Base-by-base conservation (phyloP, 1,139 yeast species). In the Taiozyma onychis region DNA sequence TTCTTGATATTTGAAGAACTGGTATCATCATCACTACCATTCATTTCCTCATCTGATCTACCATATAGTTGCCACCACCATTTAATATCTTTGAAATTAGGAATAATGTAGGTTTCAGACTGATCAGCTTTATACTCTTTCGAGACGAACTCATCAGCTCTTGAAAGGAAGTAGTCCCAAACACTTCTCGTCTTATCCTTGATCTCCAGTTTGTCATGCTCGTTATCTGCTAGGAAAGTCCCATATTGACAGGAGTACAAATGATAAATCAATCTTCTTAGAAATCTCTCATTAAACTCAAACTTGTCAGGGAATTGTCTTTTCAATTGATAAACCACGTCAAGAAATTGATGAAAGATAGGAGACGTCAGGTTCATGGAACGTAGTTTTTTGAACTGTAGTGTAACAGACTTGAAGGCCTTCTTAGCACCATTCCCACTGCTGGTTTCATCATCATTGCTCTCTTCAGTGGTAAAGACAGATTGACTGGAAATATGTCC, bases 191-290 rank as follows among this genome's bases (percentile, higher is more conserved):
- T 88, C 16, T 74, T 70, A 2, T 79, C 69, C 14, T 73, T 64
- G 27, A 73, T 68, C 30, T 67, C 68, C 10, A 70, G 61, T 43
- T 82, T 67, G 55, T 89, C 96, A 46, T 72, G 67, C 62, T 93
- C 97, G 41, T 78, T 77, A 63, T 93, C 87, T 60, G 80, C 82
- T 47, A 95, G 67, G 61, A 93, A 93, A 1, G 96, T 82, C 3
- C 99, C 99, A 66, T 90, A 93, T 65, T 93, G 99, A 63, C 98
- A 90, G 1, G 97, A 88, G 63, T 91, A 89, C 45, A 87, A 73
- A 66, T 93, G 99, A 63, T 93, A 93, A 37, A 89, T 76, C 48
- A 93, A 70, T 47, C 98, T 71, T 59, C 96, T 78, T 57, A 95
- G 68, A 61, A 93, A 90, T 47, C 97, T 72, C 64, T 91, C 96